These are phyloP conservation scores for Camellia sinensis DNA, from an alignment of 148 eudicot species.

Conservation along the genomic window DNA sequence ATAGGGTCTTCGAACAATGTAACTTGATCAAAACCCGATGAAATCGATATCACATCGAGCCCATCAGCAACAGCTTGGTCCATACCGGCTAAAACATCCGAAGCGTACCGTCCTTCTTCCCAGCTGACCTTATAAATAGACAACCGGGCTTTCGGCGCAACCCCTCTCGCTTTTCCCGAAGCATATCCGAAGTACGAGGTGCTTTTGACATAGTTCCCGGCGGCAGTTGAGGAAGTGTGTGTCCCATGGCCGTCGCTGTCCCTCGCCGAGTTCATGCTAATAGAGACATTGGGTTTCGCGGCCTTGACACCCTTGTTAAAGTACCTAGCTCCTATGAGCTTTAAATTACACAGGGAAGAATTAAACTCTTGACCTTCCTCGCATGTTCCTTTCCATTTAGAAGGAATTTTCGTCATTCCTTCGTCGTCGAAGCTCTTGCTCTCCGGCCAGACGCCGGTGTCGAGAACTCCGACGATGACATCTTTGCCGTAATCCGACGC, in stretches of 20 bases:
- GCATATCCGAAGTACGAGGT: not conserved
- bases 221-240: not conserved
- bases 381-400: slow-evolving; percentile 39
- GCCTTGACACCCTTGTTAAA: slow-evolving; percentile 35
- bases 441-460: slow-evolving; percentile 53
- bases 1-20: not conserved
- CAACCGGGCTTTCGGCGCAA: not conserved
- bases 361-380: slow-evolving; percentile 31
- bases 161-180: not conserved
- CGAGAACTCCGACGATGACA: slow-evolving; percentile 38
- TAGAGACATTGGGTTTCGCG: slow-evolving; percentile 14
- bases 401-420: slow-evolving; percentile 25
- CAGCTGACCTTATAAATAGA: no score
- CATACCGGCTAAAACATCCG: no score
- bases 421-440: slow-evolving; percentile 29
- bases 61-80: no score
- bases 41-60: no score
- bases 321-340: slow-evolving; percentile 38
- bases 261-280: not conserved
- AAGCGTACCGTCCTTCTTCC: no score
- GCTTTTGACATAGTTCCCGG: not conserved
- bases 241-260: not conserved
- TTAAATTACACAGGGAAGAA: slow-evolving; percentile 29
- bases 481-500: slow-evolving; percentile 40
- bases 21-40: not conserved